These are phyloP conservation scores for Diaporthe amygdali DNA, from an alignment of 2,329 filamentous ascomycete genomes.

Conservation along the genomic window DNA sequence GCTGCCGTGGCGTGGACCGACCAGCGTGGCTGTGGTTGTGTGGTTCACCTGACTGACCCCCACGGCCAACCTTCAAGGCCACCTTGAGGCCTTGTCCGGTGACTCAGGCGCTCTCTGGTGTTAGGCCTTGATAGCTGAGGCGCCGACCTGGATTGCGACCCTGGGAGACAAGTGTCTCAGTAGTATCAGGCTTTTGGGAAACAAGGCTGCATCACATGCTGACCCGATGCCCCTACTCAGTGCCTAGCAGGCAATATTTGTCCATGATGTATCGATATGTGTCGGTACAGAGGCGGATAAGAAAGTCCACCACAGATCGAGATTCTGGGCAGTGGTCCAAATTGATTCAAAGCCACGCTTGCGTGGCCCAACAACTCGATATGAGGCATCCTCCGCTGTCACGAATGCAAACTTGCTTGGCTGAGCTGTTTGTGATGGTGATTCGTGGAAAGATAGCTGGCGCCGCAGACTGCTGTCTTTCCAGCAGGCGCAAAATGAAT, in stretches of 20 bases:
- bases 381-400: not conserved
- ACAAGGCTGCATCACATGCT: slow-evolving; percentile 19
- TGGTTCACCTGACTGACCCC: slow-evolving; percentile 20
- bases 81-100: slow-evolving; percentile 8
- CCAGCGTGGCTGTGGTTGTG: not conserved
- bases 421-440: not conserved
- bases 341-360: not conserved
- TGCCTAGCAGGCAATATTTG: not conserved
- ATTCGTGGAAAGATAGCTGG: not conserved
- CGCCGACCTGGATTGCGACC: not conserved
- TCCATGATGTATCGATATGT: not conserved
- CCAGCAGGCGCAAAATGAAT: not conserved
- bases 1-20: not conserved
- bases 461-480: not conserved
- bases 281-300: not conserved
- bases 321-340: not conserved
- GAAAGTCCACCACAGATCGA: not conserved
- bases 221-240: not conserved
- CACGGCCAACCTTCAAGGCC: slow-evolving; percentile 3
- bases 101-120: not conserved
- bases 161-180: not conserved
- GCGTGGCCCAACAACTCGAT: not conserved
- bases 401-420: not conserved
- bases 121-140: not conserved
- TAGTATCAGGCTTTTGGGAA: not conserved